phyloP scores from a whole-genome alignment of 1,139 yeast species.

The Nadsonia starkeyi-henricii region DNA sequence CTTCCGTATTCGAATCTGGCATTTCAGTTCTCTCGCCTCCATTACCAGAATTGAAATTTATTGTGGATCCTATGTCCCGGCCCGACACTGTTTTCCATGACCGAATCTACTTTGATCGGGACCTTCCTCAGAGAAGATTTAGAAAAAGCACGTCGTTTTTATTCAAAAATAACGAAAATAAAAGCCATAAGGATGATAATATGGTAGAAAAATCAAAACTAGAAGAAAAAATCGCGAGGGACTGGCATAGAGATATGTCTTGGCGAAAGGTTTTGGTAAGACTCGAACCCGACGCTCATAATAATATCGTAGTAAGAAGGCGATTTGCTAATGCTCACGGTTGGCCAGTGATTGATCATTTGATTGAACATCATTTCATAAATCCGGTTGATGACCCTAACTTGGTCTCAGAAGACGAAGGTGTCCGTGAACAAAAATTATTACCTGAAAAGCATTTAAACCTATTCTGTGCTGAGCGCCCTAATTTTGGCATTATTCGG shows the following conservation, averaged over 20 bases:
- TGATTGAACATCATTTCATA: slow-evolving; percentile 51
- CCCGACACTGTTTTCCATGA: slow-evolving; percentile 62
- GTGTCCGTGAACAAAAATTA: not conserved
- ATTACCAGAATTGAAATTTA: slow-evolving; percentile 54
- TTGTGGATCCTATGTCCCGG: slow-evolving; percentile 50
- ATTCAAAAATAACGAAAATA: slow-evolving; percentile 16
- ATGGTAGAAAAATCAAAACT: slow-evolving; percentile 29
- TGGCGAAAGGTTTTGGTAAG: slow-evolving; percentile 91
- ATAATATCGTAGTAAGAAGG: slow-evolving; percentile 80
- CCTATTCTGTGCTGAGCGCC: not conserved
- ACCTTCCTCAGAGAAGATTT: slow-evolving; percentile 39
- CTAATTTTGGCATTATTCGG: not conserved
- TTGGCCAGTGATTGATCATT: slow-evolving; percentile 82
- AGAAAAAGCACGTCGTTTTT: slow-evolving; percentile 15
- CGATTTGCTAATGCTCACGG: slow-evolving; percentile 91
- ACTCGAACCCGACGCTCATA: slow-evolving; percentile 88
- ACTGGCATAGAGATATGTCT: slow-evolving; percentile 69
- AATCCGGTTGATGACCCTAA: not conserved
- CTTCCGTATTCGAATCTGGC: slow-evolving; percentile 75
- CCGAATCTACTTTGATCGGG: slow-evolving; percentile 49
- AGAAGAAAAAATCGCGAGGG: slow-evolving; percentile 79
- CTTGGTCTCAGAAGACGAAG: not conserved
- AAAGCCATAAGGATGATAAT: slow-evolving; percentile 5
- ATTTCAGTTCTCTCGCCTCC: slow-evolving; percentile 77
- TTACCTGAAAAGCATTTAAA: not conserved